Evolutionary conservation across 2,329 filamentous ascomycete species (phyloP).

Genomic region (Pseudogymnoascus sp.): DNA sequence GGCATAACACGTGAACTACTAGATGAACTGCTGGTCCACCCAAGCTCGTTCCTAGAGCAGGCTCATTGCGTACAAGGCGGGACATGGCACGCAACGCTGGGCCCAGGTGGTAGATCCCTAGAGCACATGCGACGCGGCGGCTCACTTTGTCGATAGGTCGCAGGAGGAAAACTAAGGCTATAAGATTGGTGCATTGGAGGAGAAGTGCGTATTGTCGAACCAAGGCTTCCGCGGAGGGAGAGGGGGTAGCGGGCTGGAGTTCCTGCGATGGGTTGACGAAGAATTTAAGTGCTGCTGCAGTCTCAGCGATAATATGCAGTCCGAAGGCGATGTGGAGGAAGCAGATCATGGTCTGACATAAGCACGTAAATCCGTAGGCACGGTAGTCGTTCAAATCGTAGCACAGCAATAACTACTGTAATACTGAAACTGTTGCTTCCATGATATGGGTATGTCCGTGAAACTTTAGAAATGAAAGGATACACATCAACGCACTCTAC

Average conservation of each 20-base stretch:
- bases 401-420: background rate
- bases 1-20: slow-evolving; percentile 17
- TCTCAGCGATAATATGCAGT: slow-evolving; percentile 29
- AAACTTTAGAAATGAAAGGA: background rate
- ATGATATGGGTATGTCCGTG: background rate
- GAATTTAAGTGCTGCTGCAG: slow-evolving; percentile 30
- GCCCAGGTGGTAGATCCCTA: slow-evolving; percentile 30
- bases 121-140: slow-evolving; percentile 25
- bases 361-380: background rate
- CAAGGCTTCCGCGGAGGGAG: slow-evolving; percentile 27
- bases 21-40: slow-evolving; percentile 23
- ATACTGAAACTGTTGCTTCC: background rate
- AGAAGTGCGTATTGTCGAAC: slow-evolving; percentile 33
- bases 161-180: slow-evolving; percentile 27
- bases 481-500: background rate
- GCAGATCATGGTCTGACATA: background rate
- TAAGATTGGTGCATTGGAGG: slow-evolving; percentile 26
- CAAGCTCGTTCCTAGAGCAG: slow-evolving; percentile 11
- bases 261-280: slow-evolving; percentile 25
- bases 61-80: slow-evolving; percentile 13
- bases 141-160: slow-evolving; percentile 23
- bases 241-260: slow-evolving; percentile 20
- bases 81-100: slow-evolving; percentile 24
- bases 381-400: background rate
- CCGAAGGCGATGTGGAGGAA: slow-evolving; percentile 20